phyloP scores from a whole-genome alignment of 805 yeast genomes.

The Metschnikowia borealis region DNA sequence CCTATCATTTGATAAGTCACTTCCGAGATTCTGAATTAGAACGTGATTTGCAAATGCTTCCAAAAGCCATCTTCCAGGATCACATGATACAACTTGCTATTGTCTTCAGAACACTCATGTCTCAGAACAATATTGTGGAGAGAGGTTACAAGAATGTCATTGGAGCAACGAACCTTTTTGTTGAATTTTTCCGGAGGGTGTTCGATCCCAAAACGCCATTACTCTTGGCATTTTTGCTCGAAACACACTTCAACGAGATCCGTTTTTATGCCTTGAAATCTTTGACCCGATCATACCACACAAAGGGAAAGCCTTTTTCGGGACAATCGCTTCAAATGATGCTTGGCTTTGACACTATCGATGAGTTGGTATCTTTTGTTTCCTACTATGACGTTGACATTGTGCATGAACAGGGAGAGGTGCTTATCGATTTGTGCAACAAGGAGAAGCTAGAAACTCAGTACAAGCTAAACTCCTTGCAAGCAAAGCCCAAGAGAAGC shows the following conservation, averaged over 20 bases:
- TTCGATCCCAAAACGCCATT: constrained; percentile 53
- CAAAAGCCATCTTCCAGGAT: constrained; percentile 50
- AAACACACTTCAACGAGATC: constrained; percentile 75
- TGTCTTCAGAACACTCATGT: constrained; percentile 59
- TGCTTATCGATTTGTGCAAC: constrained; percentile 37
- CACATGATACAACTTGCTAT: constrained; percentile 66
- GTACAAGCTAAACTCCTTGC: constrained; percentile 36
- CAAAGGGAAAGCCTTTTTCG: constrained; percentile 64
- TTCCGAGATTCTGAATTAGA: constrained; percentile 83
- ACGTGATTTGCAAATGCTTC: constrained; percentile 66
- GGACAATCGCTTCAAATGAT: constrained; percentile 42
- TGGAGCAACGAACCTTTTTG: constrained; percentile 59
- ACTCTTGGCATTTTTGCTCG: constrained; percentile 68
- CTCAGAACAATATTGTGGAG: constrained; percentile 57
- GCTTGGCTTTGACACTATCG: constrained; percentile 65
- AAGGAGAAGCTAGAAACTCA: constrained; percentile 38
- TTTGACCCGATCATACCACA: constrained; percentile 62
- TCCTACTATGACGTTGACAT: constrained; percentile 57
- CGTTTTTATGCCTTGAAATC: constrained; percentile 69
- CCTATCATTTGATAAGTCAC: constrained; percentile 78
- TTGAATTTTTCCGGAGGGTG: constrained; percentile 56
- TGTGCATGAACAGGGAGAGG: constrained; percentile 25
- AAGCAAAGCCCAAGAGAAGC: constrained; percentile 36
- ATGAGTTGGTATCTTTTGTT: constrained; percentile 54
- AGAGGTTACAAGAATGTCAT: constrained; percentile 47